phyloP scores from a whole-genome alignment of 306 rosid species.

The Arachis stenosperma region DNA sequence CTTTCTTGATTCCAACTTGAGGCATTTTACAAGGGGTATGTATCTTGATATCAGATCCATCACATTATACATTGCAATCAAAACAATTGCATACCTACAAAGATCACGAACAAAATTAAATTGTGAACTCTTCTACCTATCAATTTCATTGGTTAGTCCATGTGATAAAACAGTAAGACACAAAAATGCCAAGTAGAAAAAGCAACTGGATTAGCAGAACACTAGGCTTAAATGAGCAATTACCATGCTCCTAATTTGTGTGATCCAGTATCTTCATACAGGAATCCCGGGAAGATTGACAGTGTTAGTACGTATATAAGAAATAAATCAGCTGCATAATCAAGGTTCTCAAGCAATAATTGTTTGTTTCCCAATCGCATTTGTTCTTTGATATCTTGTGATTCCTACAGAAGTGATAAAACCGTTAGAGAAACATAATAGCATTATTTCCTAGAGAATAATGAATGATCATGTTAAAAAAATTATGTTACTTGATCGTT shows the following conservation, averaged over 20 bases:
- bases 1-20: conserved; percentile 71
- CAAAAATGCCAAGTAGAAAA: background rate
- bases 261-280: conserved; percentile 76
- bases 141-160: conserved; percentile 24
- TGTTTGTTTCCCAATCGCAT: conserved; percentile 54
- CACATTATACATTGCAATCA: conserved; percentile 62
- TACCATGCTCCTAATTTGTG: conserved; percentile 75
- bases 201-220: background rate
- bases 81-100: conserved; percentile 71
- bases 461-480: background rate
- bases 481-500: conserved; percentile 45
- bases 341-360: conserved; percentile 54
- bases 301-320: conserved; percentile 67
- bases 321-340: conserved; percentile 54
- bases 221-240: background rate
- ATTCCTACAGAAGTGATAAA: conserved; percentile 43
- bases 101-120: background rate
- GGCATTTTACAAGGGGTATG: conserved; percentile 54
- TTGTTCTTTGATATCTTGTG: conserved; percentile 26
- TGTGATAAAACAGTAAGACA: background rate
- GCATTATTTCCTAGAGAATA: background rate
- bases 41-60: conserved; percentile 66
- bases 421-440: background rate
- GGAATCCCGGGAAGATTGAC: conserved; percentile 80
- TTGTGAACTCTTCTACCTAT: background rate